Evolutionary conservation across 78 protist genomes (phyloP), one percentile per base, ranked within the genome.

Genomic region (Protostelium mycophagum): DNA sequence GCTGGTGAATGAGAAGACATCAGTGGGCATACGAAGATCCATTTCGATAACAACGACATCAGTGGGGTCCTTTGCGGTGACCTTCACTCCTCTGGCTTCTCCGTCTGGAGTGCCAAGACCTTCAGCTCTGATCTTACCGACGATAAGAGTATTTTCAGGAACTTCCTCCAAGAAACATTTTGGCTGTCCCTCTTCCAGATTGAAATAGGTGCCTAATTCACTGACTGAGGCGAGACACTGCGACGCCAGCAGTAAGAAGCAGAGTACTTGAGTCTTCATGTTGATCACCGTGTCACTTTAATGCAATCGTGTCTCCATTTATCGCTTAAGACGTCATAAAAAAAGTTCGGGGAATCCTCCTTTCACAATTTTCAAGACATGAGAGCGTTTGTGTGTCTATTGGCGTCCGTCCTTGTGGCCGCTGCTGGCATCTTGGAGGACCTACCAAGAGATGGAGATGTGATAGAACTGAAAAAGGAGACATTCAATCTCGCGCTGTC

Each of bases 131-230:
- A 83, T 88, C 73, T 88, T 88, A 29, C 87, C 94, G 10, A 92
- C 83, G 9, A 92, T 84, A 0, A 89, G 31, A 25, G 94, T 92
- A 63, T 88, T 88, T 23, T 84, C 85, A 86, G 94, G 94, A 85
- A 89, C 86, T 63, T 92, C 94, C 51, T 92, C 94, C 1, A 92
- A n/a, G 87, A 88, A 92, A 92, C 94, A 92, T 63, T 87, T 86
- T 28, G 89, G 86, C 38, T 28, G 36, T 87, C 94, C 94, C 86
- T 91, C 94, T 84, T 92, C 87, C 36, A 92, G 85, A 38, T 92
- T 90, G 35, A 92, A 85, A 37, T 92, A 92, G 83, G 31, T 51
- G 73, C 73, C 73, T n/a, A n/a, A n/a, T n/a, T n/a, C n/a, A n/a
- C n/a, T n/a, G 31, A 16, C 73, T 5, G 73, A 25, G 73, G 73